phyloP scores from a whole-genome alignment of 805 yeast genomes.

The Hanseniaspora thailandica region DNA sequence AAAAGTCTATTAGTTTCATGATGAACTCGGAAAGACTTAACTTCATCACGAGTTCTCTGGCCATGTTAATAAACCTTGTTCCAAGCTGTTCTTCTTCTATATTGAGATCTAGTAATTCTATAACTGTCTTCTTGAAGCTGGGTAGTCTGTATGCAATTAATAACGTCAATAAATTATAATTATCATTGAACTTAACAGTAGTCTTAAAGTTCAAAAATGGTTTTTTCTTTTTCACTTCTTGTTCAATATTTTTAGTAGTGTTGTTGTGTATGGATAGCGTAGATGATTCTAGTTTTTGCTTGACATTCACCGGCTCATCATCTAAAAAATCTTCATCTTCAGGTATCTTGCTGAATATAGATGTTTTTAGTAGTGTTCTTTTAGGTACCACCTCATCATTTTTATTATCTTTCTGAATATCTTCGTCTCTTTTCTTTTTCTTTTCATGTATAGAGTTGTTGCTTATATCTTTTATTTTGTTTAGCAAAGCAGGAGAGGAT shows the following conservation, averaged over 20 bases:
- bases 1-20: background rate
- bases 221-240: background rate
- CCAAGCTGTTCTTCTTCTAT: background rate
- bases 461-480: background rate
- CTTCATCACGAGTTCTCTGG: conserved; percentile 1
- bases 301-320: conserved; percentile 1
- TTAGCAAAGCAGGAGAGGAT: background rate
- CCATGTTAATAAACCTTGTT: background rate
- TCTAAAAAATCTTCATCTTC: background rate
- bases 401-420: background rate
- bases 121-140: background rate
- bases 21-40: conserved; percentile 4
- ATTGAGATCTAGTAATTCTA: background rate
- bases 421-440: background rate
- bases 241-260: background rate
- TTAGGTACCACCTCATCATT: background rate
- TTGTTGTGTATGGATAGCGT: background rate
- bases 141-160: conserved; percentile 9
- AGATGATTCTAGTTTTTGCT: background rate
- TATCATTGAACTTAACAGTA: conserved; percentile 13
- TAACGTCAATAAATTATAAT: background rate
- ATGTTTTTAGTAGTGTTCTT: background rate
- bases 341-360: background rate
- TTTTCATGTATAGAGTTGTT: background rate
- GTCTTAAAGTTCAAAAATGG: conserved; percentile 5